phyloP scores from a whole-genome alignment of 148 eudicot species.

The Rhododendron simsii region DNA sequence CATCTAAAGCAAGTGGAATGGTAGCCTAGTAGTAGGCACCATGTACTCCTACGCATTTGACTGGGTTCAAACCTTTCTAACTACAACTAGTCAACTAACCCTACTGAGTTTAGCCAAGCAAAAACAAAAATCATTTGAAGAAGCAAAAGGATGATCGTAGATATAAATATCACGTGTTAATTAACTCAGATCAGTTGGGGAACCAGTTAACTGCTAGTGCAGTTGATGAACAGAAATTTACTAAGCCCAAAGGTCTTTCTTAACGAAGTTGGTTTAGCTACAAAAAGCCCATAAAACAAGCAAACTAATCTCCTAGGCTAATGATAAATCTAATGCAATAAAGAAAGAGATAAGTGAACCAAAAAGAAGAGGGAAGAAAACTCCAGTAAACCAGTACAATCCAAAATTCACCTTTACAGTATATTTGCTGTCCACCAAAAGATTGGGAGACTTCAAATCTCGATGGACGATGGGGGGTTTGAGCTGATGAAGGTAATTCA shows the following conservation, averaged over 20 bases:
- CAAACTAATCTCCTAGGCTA: neutral
- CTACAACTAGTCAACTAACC: neutral
- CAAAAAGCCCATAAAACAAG: neutral
- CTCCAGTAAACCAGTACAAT: neutral
- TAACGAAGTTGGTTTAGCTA: neutral
- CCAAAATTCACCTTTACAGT: slow-evolving; percentile 34
- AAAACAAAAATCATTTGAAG: neutral
- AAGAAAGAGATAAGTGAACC: neutral
- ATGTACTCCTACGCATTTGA: neutral
- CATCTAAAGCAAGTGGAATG: neutral
- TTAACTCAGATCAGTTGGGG: neutral
- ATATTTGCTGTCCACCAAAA: slow-evolving; percentile 39
- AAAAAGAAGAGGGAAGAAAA: neutral
- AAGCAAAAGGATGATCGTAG: neutral
- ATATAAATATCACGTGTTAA: neutral
- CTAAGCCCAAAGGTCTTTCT: neutral
- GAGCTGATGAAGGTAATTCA: slow-evolving; percentile 33
- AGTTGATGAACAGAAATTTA: neutral
- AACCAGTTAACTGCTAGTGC: neutral
- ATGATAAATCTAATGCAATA: slow-evolving; percentile 1
- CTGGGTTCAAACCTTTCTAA: neutral
- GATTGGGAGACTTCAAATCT: slow-evolving; percentile 44
- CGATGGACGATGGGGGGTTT: slow-evolving; percentile 40
- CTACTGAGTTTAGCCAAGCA: neutral
- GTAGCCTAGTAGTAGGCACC: neutral